Conservation (phyloP, 1,139 yeast species). For the Yamadazyma membranifaciens region DNA sequence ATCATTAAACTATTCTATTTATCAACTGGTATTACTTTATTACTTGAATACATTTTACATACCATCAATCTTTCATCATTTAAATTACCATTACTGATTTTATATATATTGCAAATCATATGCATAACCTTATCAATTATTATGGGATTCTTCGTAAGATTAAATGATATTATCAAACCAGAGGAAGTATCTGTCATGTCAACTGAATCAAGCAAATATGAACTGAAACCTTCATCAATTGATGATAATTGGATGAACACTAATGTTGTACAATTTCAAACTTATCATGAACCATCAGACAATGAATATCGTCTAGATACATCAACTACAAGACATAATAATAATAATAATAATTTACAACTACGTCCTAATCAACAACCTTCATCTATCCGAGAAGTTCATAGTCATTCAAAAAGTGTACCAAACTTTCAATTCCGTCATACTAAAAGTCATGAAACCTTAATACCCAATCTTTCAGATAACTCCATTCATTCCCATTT, state of each 20-base stretch:
- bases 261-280: conserved; percentile 5
- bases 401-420: conserved; percentile 8
- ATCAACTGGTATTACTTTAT: neutral
- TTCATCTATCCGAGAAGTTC: conserved; percentile 1
- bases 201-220: conserved; percentile 1
- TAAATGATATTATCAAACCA: neutral
- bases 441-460: conserved; percentile 13
- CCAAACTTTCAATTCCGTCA: conserved; percentile 7
- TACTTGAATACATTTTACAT: conserved; percentile 3
- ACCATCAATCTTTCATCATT: neutral
- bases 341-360: too few relatives aligned
- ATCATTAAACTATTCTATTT: conserved; percentile 8
- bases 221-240: conserved; percentile 5
- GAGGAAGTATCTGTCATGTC: conserved; percentile 5
- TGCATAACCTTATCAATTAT: conserved; percentile 1
- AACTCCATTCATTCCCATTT: conserved; percentile 10
- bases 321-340: too few relatives aligned
- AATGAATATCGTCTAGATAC: neutral
- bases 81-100: conserved; percentile 1
- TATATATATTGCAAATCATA: conserved; percentile 5
- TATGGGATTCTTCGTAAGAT: neutral
- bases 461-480: conserved; percentile 16
- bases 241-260: conserved; percentile 17
- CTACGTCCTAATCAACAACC: too few relatives aligned
- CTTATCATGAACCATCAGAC: neutral